phyloP scores from a whole-genome alignment of 164 flowering plant species.

The Tinospora cordifolia region DNA sequence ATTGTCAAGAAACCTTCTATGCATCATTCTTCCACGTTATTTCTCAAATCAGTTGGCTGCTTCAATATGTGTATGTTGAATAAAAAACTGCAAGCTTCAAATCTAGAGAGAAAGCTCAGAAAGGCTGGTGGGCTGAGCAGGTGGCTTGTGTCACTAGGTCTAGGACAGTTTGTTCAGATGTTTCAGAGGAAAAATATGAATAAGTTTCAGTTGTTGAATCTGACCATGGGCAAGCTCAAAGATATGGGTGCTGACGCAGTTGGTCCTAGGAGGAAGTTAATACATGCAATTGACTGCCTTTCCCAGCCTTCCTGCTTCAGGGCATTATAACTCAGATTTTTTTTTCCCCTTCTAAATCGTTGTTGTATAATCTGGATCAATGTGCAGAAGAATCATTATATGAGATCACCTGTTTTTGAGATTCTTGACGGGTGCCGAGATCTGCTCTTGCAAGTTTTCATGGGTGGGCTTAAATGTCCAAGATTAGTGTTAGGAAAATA shows the following conservation, averaged over 20 bases:
- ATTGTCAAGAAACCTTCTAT: neutral
- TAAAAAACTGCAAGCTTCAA: conserved; percentile 42
- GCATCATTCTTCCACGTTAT: neutral
- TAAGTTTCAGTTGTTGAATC: conserved; percentile 56
- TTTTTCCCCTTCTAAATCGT: neutral
- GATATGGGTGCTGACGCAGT: conserved; percentile 85
- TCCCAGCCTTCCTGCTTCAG: conserved; percentile 51
- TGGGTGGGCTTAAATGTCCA: neutral
- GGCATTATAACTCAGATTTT: conserved; percentile 5
- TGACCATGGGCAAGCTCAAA: conserved; percentile 82
- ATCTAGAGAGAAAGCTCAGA: conserved; percentile 63
- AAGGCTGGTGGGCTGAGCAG: conserved; percentile 72
- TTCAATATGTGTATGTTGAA: conserved; percentile 26
- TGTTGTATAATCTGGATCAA: neutral
- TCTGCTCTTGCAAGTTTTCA: neutral
- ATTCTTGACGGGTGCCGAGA: neutral
- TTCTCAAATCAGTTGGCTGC: conserved; percentile 15
- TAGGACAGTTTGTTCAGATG: conserved; percentile 51
- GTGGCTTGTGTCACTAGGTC: conserved; percentile 75
- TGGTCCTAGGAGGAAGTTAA: conserved; percentile 87
- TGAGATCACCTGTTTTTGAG: neutral
- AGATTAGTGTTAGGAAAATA: neutral
- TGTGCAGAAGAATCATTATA: neutral
- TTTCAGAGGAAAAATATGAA: conserved; percentile 38
- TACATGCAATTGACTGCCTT: conserved; percentile 80